These are phyloP conservation scores for Incumbomyces delicatus DNA, from an alignment of 2,329 filamentous ascomycete species.

Conservation along the genomic window DNA sequence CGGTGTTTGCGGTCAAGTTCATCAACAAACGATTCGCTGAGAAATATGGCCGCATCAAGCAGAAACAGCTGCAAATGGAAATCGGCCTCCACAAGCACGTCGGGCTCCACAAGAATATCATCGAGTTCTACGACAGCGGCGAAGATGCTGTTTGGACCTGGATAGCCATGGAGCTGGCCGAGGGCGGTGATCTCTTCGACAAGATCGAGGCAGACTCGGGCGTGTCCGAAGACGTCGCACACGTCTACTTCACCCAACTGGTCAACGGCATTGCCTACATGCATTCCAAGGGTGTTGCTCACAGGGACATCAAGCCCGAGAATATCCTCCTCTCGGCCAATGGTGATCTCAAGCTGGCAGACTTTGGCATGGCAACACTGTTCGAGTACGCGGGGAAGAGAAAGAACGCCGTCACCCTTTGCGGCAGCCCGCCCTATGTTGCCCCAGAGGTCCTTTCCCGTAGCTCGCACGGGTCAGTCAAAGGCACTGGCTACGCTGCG, in stretches of 20 bases:
- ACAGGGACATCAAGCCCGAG: conserved; percentile 86
- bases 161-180: conserved; percentile 97
- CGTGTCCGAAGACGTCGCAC: conserved; percentile 87
- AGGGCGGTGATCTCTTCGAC: conserved; percentile 94
- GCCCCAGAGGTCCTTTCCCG: conserved; percentile 73
- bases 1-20: conserved; percentile 94
- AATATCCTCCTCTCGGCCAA: conserved; percentile 82
- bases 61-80: conserved; percentile 86
- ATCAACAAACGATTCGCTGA: conserved; percentile 96
- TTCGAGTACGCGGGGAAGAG: conserved; percentile 79
- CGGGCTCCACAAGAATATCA: conserved; percentile 83
- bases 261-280: conserved; percentile 86
- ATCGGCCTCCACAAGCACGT: conserved; percentile 82
- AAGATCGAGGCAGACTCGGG: conserved; percentile 98
- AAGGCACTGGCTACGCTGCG: conserved; percentile 44
- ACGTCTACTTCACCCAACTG: conserved; percentile 91
- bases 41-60: conserved; percentile 75
- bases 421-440: conserved; percentile 93
- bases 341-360: conserved; percentile 85
- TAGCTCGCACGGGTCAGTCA: conserved; percentile 40
- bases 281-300: conserved; percentile 89
- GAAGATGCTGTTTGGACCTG: conserved; percentile 83
- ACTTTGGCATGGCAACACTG: conserved; percentile 91
- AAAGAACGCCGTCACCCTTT: conserved; percentile 79
- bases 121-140: conserved; percentile 80